Evolutionary conservation across 1,284 basidiomycete species (phyloP), one percentile per base, ranked within the genome.

Genomic region (Heterobasidion parviporum): DNA sequence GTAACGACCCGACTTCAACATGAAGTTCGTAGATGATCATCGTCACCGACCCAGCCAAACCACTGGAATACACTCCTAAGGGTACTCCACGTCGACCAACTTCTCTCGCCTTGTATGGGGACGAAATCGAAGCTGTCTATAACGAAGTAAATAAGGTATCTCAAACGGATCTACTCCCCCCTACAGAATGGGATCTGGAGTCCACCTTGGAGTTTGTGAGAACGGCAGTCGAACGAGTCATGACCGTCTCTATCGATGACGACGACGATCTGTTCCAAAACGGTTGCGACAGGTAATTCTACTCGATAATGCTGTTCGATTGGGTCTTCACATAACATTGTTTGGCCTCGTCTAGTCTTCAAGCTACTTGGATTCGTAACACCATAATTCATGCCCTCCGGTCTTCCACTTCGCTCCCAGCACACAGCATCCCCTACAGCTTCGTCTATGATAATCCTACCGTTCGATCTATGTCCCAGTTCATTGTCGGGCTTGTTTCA

Each of bases 261-360:
- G 57, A 64, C 32, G 67, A 63, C 1, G 74, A 76, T 54, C 55
- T 76, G 3, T 76, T 75, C 62, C 65, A 64, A 20, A 59, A 63
- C 33, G 73, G 74, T 4, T 69, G 71, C 38, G 74, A 76, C 57
- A 74, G 74, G 72, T 70, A 12, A 51, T 15, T 8, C 35, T 32
- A 1, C 50, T n/a, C 34, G 14, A 7, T 38, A n/a, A 12, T 20
- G 50, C 32, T 6, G 8, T 32, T n/a, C 8, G 34, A n/a, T 32
- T 34, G 2, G 8, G 15, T 33, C 33, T n/a, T 16, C n/a, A 20
- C 15, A 8, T 12, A 51, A 34, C 32, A 10, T 14, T 15, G 35
- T 34, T 35, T 6, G 18, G 18, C 48, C 54, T 12, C 18, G 8
- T 7, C n/a, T 16, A 71, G 69, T 56, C 57, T 73, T 16, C 67